Conservation (phyloP, 2,329 filamentous ascomycete genomes). For the Xylaria sp. region DNA sequence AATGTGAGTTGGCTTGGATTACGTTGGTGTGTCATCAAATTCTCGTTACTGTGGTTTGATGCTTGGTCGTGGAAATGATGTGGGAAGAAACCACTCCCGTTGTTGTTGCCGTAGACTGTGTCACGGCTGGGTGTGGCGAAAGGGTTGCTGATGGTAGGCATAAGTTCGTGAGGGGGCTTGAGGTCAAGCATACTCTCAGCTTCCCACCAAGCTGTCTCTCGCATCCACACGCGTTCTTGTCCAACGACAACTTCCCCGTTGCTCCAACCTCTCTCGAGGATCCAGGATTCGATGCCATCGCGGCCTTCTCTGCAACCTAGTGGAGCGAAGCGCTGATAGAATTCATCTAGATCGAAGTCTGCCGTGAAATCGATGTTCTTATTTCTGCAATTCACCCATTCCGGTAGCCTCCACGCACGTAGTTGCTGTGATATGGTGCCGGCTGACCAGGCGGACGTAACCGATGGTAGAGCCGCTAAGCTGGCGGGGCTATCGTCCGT, state of each 20-base stretch:
- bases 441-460: conserved; percentile 91
- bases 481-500: conserved; percentile 85
- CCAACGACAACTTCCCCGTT: conserved; percentile 96
- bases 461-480: conserved; percentile 75
- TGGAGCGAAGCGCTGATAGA: conserved; percentile 81
- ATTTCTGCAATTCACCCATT: conserved; percentile 96
- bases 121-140: conserved; percentile 68
- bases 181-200: conserved; percentile 95
- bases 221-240: conserved; percentile 93
- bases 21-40: conserved; percentile 70
- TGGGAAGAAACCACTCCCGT: conserved; percentile 76
- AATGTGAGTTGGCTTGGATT: conserved; percentile 66
- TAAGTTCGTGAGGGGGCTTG: conserved; percentile 69
- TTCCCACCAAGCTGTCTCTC: conserved; percentile 96
- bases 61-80: conserved; percentile 69
- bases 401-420: conserved; percentile 90
- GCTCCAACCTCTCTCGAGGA: conserved; percentile 95
- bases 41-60: conserved; percentile 76
- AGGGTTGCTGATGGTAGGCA: conserved; percentile 47
- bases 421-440: conserved; percentile 92
- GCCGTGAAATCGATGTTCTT: conserved; percentile 94
- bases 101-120: conserved; percentile 74
- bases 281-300: conserved; percentile 94
- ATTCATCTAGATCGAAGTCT: conserved; percentile 95
- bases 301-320: conserved; percentile 90